A percentile compares a stretch with the other conserved stretches of the same genome.
Evolutionary conservation across 2,329 filamentous ascomycete genomes (phyloP).

Genomic region (Talaromyces sp.): DNA sequence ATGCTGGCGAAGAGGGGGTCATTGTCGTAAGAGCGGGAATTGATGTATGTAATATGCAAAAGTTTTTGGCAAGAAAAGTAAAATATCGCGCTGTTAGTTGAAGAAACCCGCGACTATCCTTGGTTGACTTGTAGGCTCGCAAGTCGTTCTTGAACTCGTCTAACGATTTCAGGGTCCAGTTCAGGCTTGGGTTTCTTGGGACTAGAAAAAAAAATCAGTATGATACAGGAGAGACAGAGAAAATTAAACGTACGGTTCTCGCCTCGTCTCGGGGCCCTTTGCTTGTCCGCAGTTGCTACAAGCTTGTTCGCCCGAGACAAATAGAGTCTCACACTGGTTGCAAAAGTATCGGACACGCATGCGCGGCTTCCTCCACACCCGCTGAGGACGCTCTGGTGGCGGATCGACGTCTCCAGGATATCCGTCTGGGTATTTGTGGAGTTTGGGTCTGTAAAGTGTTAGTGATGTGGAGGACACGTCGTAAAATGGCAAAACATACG

Average conservation of each 20-base stretch:
- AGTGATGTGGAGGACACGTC: conserved; percentile 9
- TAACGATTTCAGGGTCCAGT: conserved; percentile 32
- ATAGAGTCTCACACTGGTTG: conserved; percentile 32
- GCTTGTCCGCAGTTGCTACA: conserved; percentile 37
- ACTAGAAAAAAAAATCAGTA: conserved; percentile 15
- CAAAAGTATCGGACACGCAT: conserved; percentile 37
- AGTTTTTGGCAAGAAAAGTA: neutral
- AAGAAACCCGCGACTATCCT: neutral
- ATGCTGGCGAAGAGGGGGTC: neutral
- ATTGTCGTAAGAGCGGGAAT: neutral
- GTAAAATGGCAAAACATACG: conserved; percentile 52
- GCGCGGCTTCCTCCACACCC: conserved; percentile 33
- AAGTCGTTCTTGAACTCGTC: conserved; percentile 34
- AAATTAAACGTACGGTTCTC: conserved; percentile 37
- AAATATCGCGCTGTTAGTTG: neutral
- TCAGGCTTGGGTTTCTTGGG: conserved; percentile 35
- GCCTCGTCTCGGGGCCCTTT: conserved; percentile 35
- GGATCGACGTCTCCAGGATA: conserved; percentile 40
- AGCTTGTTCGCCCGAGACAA: conserved; percentile 23
- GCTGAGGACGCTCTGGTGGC: conserved; percentile 24
- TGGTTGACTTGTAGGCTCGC: conserved; percentile 13
- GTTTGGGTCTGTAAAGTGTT: conserved; percentile 27
- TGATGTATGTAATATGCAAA: neutral
- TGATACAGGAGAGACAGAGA: neutral
- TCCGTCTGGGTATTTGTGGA: conserved; percentile 38